Base-by-base conservation (phyloP, 352 stramenopile species). In the Phytophthora sp. region DNA sequence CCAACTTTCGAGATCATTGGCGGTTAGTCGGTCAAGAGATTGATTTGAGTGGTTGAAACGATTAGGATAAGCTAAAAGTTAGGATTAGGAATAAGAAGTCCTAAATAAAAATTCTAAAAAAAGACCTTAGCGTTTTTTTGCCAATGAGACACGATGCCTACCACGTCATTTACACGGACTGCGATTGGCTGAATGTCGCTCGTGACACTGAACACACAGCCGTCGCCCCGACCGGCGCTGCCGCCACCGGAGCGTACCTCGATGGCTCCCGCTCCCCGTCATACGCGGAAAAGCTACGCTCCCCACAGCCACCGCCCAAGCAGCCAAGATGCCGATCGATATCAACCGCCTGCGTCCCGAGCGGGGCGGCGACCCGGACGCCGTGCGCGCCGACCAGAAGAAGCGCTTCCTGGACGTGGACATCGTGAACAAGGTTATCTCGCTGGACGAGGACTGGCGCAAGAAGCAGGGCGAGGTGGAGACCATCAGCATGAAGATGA, bases 311-410 rank as follows among this genome's bases (percentile, higher is more conserved):
- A 76, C 54, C 41, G 59, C 28, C 38, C 12, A 54, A 32, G 8
- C 8, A 27, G 23, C 38, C 12, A 76, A 60, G 62, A 99, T 99
- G 97, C 96, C 96, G 54, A 98, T 99, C 67, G 96, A 99, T 82
- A 99, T 99, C 69, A 98, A 98, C 76, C 89, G 96, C 49, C 82
- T 99, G 50, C 92, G 97, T 48, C 86, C 86, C 52, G 97, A 99
- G 72, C 94, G 95, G 51, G 96, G 96, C 50, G 97, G 97, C 55
- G 86, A 99, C 77, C 96, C 97, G n/a, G 96, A 97, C 45, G 78
- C 89, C 35, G 97, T 98, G 64, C 91, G 95, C 42, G 79, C 86
- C 56, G 97, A 97, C 66, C 96, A 99, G 81, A 56, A 85, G 52
- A 96, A 98, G 75, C 92, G 97, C 42, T 99, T 97, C 72, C 84